Evolutionary conservation across 257 asterid species (phyloP), one percentile per base, ranked within the genome.

Genomic region (Solanum chmielewskii): DNA sequence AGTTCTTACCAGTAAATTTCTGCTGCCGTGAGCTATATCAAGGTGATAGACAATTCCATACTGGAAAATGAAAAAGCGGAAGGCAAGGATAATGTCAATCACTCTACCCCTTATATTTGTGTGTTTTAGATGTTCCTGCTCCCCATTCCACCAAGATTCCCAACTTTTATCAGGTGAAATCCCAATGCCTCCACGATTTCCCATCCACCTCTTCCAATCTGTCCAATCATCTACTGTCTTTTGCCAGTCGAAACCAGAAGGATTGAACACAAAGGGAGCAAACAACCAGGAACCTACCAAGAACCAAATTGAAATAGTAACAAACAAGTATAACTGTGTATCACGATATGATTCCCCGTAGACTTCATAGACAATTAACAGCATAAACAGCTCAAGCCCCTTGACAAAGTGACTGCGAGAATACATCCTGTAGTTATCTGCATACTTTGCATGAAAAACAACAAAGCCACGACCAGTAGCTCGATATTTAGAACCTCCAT

Each of bases 61-160:
- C 80, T 97, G 99, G 93, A 94, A 97, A 83, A 97, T 91, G 87
- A 97, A 93, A 87, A 97, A 97, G 2, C 99, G 98, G 71, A 92
- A 89, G 13, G 98, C 87, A 37, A 97, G 99, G 86, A 96, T 73
- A 73, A 97, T 95, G 83, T 97, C 99, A 52, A 96, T 90, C 86
- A 93, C 88, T 89, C 96, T 90, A 68, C 98, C 99, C 91, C 98
- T 92, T 29, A 92, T 23, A 86, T 91, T 93, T 3, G 98, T 97
- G 91, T 91, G 74, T 78, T 89, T 96, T 90, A 97, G 87, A 93
- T 95, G 99, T 87, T 97, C 99, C 77, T 96, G 99, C 83, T 97
- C 99, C 37, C 88, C 96, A 80, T 94, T 94, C 99, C 99, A 97
- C 99, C 99, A 97, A 13, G 99, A 91, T 91, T 97, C 99, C 99